phyloP scores from a whole-genome alignment of 2,329 filamentous ascomycete species.

The Phialophora verrucosa region DNA sequence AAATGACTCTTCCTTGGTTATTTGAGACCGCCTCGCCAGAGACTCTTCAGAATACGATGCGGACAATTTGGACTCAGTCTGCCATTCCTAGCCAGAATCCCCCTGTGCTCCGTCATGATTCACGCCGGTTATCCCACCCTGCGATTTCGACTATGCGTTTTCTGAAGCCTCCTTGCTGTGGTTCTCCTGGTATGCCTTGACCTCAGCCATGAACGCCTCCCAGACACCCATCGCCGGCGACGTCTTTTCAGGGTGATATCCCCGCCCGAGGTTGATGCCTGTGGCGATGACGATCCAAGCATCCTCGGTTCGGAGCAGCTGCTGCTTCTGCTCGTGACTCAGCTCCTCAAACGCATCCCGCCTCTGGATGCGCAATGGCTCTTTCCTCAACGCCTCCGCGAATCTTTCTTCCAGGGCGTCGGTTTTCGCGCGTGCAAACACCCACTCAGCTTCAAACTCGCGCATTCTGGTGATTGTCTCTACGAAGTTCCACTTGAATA shows the following conservation, averaged over 20 bases:
- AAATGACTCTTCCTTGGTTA: background rate
- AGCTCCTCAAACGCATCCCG: background rate
- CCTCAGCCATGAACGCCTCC: conserved; percentile 4
- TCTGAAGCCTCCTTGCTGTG: background rate
- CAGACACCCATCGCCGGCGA: conserved; percentile 1
- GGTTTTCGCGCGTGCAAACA: background rate
- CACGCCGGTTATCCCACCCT: background rate
- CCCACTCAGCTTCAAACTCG: conserved; percentile 5
- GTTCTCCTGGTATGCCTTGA: background rate
- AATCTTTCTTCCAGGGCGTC: conserved; percentile 2
- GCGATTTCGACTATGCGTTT: too few relatives aligned
- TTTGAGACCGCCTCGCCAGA: background rate
- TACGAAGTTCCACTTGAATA: conserved; percentile 1
- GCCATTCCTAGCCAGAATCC: background rate
- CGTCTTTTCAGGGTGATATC: background rate
- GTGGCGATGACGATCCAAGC: background rate
- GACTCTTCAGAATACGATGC: background rate
- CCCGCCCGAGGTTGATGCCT: conserved; percentile 3
- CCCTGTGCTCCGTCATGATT: background rate
- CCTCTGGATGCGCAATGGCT: background rate
- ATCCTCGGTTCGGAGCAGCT: conserved; percentile 2
- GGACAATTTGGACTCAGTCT: background rate
- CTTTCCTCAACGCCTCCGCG: background rate
- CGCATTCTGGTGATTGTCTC: conserved; percentile 10
- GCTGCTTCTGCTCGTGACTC: conserved; percentile 3